Evolutionary conservation across 2,329 filamentous ascomycete genomes (phyloP).

Genomic region (Fusarium sp.): DNA sequence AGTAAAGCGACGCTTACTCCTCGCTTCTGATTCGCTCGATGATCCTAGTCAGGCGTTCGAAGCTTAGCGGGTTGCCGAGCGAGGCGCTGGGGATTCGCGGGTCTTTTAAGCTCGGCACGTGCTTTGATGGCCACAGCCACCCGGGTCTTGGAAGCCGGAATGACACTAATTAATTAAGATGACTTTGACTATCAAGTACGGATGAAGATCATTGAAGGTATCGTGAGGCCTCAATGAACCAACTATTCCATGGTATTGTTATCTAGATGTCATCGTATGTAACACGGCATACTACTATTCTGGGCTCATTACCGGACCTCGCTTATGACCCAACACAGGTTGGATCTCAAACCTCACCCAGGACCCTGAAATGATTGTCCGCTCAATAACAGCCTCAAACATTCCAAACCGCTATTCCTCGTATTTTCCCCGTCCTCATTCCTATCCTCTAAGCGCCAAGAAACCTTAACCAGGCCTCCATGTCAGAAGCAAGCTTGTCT

Average conservation of each 20-base stretch:
- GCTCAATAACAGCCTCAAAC: neutral
- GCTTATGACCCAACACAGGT: neutral
- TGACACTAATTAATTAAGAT: conserved; percentile 8
- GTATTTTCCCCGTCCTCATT: conserved; percentile 14
- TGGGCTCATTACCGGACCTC: neutral
- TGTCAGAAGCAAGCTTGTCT: conserved; percentile 34
- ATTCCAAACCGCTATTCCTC: conserved; percentile 3
- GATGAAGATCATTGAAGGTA: neutral
- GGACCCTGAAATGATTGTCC: neutral
- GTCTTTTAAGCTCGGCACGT: conserved; percentile 16
- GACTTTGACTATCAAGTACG: neutral
- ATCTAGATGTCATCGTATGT: neutral
- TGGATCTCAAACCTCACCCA: neutral
- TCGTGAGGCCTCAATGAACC: neutral
- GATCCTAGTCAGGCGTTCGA: conserved; percentile 20
- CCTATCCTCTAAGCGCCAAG: conserved; percentile 18
- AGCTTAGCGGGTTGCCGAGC: conserved; percentile 40
- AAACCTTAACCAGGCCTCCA: conserved; percentile 38
- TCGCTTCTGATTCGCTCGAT: conserved; percentile 32
- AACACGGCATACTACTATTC: neutral
- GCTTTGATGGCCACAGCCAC: conserved; percentile 19
- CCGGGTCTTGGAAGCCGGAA: conserved; percentile 11
- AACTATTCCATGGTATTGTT: neutral
- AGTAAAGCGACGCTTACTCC: conserved; percentile 12
- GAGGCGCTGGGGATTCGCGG: conserved; percentile 37